Evolutionary conservation across 768 basidiomycete genomes (phyloP).

Genomic region (Pleurotus tuoliensis): DNA sequence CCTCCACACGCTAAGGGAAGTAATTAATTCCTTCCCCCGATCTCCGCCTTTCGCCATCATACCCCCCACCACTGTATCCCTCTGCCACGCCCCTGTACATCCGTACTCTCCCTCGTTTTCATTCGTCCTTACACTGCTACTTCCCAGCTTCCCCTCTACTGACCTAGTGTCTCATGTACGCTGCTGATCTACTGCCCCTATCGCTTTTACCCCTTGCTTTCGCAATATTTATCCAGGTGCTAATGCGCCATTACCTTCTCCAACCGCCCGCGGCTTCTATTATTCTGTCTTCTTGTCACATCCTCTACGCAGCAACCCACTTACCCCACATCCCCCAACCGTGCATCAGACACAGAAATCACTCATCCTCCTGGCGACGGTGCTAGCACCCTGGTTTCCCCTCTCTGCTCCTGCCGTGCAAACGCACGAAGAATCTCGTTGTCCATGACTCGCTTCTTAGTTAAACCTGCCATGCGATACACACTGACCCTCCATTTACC

Average conservation of each 20-base stretch:
- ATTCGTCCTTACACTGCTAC: neutral
- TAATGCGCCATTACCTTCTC: conserved; percentile 3
- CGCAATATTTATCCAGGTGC: conserved; percentile 6
- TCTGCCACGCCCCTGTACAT: neutral
- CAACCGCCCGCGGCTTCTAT: neutral
- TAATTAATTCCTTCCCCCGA: neutral
- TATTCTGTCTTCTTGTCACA: neutral
- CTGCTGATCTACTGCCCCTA: neutral
- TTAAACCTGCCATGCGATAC: neutral
- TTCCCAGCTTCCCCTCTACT: neutral
- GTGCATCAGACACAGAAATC: conserved; percentile 1
- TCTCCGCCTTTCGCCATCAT: neutral
- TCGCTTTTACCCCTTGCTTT: neutral
- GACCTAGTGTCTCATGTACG: neutral
- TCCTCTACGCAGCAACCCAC: neutral
- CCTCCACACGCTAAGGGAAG: neutral
- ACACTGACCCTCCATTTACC: neutral
- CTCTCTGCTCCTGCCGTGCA: neutral
- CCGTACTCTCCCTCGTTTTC: neutral
- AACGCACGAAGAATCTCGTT: neutral
- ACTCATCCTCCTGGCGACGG: conserved; percentile 8
- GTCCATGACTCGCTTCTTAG: neutral
- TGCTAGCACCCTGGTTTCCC: conserved; percentile 2
- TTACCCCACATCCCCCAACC: neutral
- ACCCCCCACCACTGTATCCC: neutral